Evolutionary conservation across 2,329 filamentous ascomycete genomes (phyloP).

Genomic region (Albophoma yamanashiensis): DNA sequence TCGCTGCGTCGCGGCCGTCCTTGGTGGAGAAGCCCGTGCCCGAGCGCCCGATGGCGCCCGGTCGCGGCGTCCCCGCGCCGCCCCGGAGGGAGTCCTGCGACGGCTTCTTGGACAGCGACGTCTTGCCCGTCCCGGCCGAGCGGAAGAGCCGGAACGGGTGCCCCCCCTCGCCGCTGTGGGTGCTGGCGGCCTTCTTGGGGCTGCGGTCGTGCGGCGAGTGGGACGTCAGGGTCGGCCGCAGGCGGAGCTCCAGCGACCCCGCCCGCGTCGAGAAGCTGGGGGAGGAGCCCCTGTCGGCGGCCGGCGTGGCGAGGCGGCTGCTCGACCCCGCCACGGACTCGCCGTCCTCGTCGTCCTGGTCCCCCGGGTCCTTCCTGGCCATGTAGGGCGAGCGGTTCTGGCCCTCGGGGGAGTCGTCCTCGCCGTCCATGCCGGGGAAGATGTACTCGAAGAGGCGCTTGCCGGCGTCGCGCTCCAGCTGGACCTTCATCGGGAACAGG

Average conservation of each 20-base stretch:
- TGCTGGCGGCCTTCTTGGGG: conserved; percentile 36
- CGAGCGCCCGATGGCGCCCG: conserved; percentile 31
- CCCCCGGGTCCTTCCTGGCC: conserved; percentile 25
- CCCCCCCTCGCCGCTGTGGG: conserved; percentile 36
- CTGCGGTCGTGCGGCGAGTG: conserved; percentile 26
- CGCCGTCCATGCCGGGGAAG: conserved; percentile 73
- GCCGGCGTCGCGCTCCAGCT: conserved; percentile 84
- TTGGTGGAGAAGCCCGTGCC: conserved; percentile 33
- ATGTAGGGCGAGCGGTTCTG: conserved; percentile 53
- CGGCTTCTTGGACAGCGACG: conserved; percentile 35
- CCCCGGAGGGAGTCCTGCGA: conserved; percentile 46
- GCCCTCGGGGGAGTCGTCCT: conserved; percentile 27
- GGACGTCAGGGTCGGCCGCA: conserved; percentile 70
- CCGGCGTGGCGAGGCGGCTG: conserved; percentile 23
- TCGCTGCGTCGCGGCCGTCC: conserved; percentile 24
- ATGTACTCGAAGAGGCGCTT: conserved; percentile 95
- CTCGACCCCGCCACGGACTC: conserved; percentile 28
- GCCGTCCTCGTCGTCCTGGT: conserved; percentile 37
- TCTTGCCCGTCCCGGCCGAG: conserved; percentile 29
- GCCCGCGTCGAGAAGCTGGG: conserved; percentile 50
- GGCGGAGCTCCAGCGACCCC: conserved; percentile 68
- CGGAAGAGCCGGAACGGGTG: conserved; percentile 43
- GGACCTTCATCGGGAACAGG: conserved; percentile 84
- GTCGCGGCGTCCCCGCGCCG: conserved; percentile 23
- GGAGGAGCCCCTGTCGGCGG: conserved; percentile 36